Evolutionary conservation across 225 moss, liverwort and hornwort genomes (phyloP).

Genomic region (Ulota crispa): DNA sequence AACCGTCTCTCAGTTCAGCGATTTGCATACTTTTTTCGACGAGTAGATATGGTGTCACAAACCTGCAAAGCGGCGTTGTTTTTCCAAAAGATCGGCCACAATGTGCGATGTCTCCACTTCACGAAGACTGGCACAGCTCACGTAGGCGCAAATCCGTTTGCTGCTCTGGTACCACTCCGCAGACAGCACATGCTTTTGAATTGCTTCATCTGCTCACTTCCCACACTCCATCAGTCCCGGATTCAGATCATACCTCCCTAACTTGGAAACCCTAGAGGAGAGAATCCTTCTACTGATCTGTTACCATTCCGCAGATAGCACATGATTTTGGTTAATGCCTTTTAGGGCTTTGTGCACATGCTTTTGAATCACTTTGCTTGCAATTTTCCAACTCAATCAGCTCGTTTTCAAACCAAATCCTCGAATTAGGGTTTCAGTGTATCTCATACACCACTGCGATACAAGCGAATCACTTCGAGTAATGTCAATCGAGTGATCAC

Average conservation of each 20-base stretch:
- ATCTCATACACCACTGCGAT: background rate
- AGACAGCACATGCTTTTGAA: slow-evolving; percentile 77
- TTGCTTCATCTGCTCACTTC: slow-evolving; percentile 63
- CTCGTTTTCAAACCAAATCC: background rate
- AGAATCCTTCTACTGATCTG: slow-evolving; percentile 59
- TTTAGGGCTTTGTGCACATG: too few relatives aligned
- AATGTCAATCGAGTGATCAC: background rate
- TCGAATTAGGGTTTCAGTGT: background rate
- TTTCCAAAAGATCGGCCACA: slow-evolving; percentile 64
- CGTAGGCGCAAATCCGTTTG: slow-evolving; percentile 74
- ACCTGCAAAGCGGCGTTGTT: slow-evolving; percentile 46
- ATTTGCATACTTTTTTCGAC: background rate
- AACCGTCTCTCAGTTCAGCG: background rate
- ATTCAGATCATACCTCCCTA: background rate
- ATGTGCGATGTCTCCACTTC: slow-evolving; percentile 88
- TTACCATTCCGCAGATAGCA: slow-evolving; percentile 76
- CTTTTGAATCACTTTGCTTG: slow-evolving; percentile 68
- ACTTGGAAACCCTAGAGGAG: slow-evolving; percentile 40
- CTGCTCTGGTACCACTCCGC: slow-evolving; percentile 85
- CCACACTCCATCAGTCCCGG: slow-evolving; percentile 13
- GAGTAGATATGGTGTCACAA: background rate
- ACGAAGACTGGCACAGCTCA: slow-evolving; percentile 76
- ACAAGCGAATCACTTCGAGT: background rate
- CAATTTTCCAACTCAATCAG: background rate
- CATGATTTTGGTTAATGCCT: too few relatives aligned